These are phyloP conservation scores for Albatrellus ellisii DNA, from an alignment of 768 basidiomycete genomes.

Conservation along the genomic window DNA sequence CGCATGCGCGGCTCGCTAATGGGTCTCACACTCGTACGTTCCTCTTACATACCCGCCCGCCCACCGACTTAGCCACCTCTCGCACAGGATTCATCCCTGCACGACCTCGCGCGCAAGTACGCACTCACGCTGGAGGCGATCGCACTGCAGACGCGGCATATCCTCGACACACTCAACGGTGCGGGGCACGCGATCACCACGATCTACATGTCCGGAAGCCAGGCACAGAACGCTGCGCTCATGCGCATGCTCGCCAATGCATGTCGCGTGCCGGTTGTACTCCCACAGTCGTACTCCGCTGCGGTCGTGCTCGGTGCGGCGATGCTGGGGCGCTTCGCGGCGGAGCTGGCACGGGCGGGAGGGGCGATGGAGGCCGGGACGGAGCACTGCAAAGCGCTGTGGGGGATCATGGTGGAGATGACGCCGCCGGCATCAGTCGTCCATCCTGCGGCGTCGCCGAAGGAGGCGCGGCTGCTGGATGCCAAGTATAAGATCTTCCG, in stretches of 20 bases:
- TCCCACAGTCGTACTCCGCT: slow-evolving; percentile 62
- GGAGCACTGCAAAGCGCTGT: slow-evolving; percentile 54
- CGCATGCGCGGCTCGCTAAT: slow-evolving; percentile 87
- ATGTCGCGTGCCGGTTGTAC: slow-evolving; percentile 69
- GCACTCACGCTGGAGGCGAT: slow-evolving; percentile 87
- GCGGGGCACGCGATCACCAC: slow-evolving; percentile 71
- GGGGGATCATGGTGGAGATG: slow-evolving; percentile 97
- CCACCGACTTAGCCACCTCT: not conserved
- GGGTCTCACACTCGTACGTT: slow-evolving; percentile 64
- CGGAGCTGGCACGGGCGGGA: slow-evolving; percentile 34
- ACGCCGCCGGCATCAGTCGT: slow-evolving; percentile 72
- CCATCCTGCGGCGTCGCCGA: slow-evolving; percentile 41
- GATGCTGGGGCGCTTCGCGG: slow-evolving; percentile 85
- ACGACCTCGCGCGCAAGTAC: slow-evolving; percentile 83
- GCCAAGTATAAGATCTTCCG: slow-evolving; percentile 92
- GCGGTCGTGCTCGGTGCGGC: slow-evolving; percentile 90
- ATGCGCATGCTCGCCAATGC: slow-evolving; percentile 86
- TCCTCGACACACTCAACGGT: slow-evolving; percentile 81
- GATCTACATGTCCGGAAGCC: slow-evolving; percentile 89
- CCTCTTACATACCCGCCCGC: too few species aligned
- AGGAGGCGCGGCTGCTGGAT: slow-evolving; percentile 65
- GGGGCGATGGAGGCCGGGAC: slow-evolving; percentile 46
- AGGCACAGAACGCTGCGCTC: slow-evolving; percentile 78
- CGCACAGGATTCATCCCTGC: slow-evolving; percentile 51
- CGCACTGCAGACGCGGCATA: slow-evolving; percentile 88